phyloP scores from a whole-genome alignment of 1,284 basidiomycete species.

The Trametes versicolor region DNA sequence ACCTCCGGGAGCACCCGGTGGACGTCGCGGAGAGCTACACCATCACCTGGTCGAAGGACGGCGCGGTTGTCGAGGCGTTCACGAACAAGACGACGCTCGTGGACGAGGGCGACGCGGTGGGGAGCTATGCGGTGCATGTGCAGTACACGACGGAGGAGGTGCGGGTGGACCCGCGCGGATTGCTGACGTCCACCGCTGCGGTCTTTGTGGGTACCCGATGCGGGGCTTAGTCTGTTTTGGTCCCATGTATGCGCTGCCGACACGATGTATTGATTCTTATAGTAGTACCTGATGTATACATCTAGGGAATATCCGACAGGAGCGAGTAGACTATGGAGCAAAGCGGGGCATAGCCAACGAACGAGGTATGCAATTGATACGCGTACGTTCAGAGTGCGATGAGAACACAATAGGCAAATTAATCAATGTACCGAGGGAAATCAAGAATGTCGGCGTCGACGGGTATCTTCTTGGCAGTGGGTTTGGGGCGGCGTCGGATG shows the following conservation, averaged over 20 bases:
- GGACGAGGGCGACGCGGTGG: slow-evolving; percentile 43
- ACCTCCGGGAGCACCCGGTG: slow-evolving; percentile 55
- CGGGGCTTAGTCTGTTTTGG: background rate
- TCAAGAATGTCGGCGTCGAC: too few relatives aligned
- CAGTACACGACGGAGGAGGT: slow-evolving; percentile 67
- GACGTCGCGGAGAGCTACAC: slow-evolving; percentile 58
- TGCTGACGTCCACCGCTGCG: slow-evolving; percentile 33
- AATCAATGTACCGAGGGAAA: too few relatives aligned
- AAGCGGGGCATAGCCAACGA: too few relatives aligned
- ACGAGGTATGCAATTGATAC: too few relatives aligned
- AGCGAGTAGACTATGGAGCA: too few relatives aligned
- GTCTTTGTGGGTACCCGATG: slow-evolving; percentile 31
- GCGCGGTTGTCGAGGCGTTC: slow-evolving; percentile 51
- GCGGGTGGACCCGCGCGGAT: slow-evolving; percentile 53
- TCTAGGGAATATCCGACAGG: too few relatives aligned
- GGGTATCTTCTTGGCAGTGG: too few relatives aligned
- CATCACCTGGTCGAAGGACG: slow-evolving; percentile 63
- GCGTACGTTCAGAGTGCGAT: too few relatives aligned
- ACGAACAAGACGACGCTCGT: slow-evolving; percentile 60
- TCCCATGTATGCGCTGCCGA: too few relatives aligned
- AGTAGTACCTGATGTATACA: too few relatives aligned
- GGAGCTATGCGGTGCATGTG: slow-evolving; percentile 58
- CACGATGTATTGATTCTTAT: too few relatives aligned
- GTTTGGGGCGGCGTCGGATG: background rate
- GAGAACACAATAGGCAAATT: too few relatives aligned